These are phyloP conservation scores for Penicillium bovifimosum DNA, from an alignment of 495 filamentous ascomycete species.

Conservation along the genomic window DNA sequence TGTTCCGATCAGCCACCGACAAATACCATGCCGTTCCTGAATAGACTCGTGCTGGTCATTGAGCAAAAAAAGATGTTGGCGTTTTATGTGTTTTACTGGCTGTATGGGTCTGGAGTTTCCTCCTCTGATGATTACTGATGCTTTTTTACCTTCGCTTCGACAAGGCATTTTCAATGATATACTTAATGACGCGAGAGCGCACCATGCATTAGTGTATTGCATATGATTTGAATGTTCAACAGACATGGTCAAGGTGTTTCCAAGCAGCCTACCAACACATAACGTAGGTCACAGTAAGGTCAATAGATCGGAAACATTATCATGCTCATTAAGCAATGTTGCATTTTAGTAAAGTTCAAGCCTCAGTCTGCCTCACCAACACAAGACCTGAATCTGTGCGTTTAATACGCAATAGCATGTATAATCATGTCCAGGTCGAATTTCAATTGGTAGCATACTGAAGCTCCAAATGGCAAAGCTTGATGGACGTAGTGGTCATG, in stretches of 20 bases:
- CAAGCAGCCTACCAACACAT: background rate
- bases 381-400: background rate
- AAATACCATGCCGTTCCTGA: slow-evolving; percentile 59
- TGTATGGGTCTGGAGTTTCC: slow-evolving; percentile 22
- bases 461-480: too few relatives aligned
- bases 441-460: too few relatives aligned
- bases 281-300: background rate
- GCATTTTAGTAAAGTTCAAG: too few relatives aligned
- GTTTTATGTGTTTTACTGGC: slow-evolving; percentile 13
- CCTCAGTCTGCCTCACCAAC: too few relatives aligned
- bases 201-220: slow-evolving; percentile 7
- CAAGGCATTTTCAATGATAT: slow-evolving; percentile 1
- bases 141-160: slow-evolving; percentile 1
- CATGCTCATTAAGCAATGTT: background rate
- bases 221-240: slow-evolving; percentile 1
- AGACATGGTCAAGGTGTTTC: background rate
- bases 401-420: background rate
- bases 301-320: background rate
- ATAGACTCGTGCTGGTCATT: slow-evolving; percentile 40
- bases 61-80: slow-evolving; percentile 23
- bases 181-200: slow-evolving; percentile 9
- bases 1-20: slow-evolving; percentile 77
- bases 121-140: slow-evolving; percentile 12
- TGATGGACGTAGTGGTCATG: too few relatives aligned
- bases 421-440: too few relatives aligned